Conservation (phyloP, 495 filamentous ascomycete species). For the Lichina pygmaea region DNA sequence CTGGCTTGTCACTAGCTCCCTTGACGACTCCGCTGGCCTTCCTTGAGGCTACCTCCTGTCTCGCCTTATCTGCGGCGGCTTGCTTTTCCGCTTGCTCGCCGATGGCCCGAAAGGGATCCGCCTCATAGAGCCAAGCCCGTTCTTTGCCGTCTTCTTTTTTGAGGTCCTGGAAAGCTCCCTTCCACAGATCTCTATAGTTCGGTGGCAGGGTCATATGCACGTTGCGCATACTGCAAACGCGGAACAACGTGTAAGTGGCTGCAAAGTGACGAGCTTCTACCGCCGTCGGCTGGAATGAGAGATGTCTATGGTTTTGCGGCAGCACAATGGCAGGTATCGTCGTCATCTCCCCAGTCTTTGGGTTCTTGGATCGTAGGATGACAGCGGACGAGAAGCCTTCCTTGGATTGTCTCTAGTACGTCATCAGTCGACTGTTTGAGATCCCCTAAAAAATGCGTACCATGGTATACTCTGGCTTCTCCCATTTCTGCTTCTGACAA, state of each 20-base stretch:
- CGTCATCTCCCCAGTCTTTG: constrained; percentile 53
- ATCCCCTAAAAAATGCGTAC: constrained; percentile 10
- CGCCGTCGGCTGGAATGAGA: constrained; percentile 40
- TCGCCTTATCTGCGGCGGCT: constrained; percentile 41
- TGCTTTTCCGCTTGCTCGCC: constrained; percentile 54
- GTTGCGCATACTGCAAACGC: constrained; percentile 83
- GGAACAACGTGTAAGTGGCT: constrained; percentile 69
- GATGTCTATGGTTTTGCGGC: constrained; percentile 42
- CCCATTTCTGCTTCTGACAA: constrained; percentile 87
- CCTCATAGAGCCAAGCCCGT: constrained; percentile 78
- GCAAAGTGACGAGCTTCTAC: constrained; percentile 83
- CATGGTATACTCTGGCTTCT: constrained; percentile 75
- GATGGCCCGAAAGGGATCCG: constrained; percentile 66
- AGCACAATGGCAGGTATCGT: constrained; percentile 55
- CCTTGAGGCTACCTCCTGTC: constrained; percentile 5
- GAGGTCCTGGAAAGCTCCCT: constrained; percentile 49
- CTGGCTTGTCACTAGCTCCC: constrained; percentile 3
- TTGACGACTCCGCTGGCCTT: not conserved
- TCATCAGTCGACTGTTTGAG: constrained; percentile 2
- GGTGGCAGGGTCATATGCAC: constrained; percentile 87
- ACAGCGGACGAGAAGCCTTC: constrained; percentile 51
- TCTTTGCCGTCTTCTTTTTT: constrained; percentile 57
- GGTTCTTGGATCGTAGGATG: constrained; percentile 47
- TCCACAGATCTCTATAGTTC: constrained; percentile 66
- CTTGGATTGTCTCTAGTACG: constrained; percentile 17